phyloP scores from a whole-genome alignment of 2,329 filamentous ascomycete genomes.

The Tolypocladium paradoxum region DNA sequence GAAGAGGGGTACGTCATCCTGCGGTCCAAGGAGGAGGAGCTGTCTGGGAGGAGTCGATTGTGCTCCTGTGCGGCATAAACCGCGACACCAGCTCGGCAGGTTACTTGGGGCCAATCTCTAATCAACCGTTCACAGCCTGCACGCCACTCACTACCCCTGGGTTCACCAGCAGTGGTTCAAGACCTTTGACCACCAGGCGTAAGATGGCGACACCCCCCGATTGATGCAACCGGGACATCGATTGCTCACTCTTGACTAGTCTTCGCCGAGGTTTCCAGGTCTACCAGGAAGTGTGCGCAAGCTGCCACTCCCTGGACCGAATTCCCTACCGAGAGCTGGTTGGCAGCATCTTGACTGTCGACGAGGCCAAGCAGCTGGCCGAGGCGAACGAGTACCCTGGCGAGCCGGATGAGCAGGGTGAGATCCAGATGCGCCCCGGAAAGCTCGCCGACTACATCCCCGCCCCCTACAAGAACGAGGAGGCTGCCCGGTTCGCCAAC shows the following conservation, averaged over 20 bases:
- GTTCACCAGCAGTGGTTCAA: slow-evolving; percentile 85
- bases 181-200: slow-evolving; percentile 96
- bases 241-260: slow-evolving; percentile 33
- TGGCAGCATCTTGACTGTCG: slow-evolving; percentile 84
- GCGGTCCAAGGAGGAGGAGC: background rate
- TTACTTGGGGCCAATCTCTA: slow-evolving; percentile 13
- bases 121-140: slow-evolving; percentile 52
- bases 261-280: slow-evolving; percentile 99
- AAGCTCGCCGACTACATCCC: slow-evolving; percentile 98
- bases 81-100: slow-evolving; percentile 8
- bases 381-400: slow-evolving; percentile 98
- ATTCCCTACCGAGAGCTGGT: slow-evolving; percentile 90
- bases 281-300: slow-evolving; percentile 95
- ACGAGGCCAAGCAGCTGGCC: slow-evolving; percentile 93
- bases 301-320: slow-evolving; percentile 92
- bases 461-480: slow-evolving; percentile 94
- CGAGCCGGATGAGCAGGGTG: slow-evolving; percentile 95
- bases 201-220: slow-evolving; percentile 33
- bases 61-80: slow-evolving; percentile 22
- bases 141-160: slow-evolving; percentile 89
- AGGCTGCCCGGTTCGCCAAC: slow-evolving; percentile 95
- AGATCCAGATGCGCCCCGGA: slow-evolving; percentile 96
- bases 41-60: background rate
- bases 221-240: background rate
- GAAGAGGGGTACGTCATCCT: slow-evolving; percentile 85